Percentiles rank a stretch among this genome's conserved stretches.
Evolutionary conservation across 768 basidiomycete genomes (phyloP).

Genomic region (Cystofilobasidium macerans): DNA sequence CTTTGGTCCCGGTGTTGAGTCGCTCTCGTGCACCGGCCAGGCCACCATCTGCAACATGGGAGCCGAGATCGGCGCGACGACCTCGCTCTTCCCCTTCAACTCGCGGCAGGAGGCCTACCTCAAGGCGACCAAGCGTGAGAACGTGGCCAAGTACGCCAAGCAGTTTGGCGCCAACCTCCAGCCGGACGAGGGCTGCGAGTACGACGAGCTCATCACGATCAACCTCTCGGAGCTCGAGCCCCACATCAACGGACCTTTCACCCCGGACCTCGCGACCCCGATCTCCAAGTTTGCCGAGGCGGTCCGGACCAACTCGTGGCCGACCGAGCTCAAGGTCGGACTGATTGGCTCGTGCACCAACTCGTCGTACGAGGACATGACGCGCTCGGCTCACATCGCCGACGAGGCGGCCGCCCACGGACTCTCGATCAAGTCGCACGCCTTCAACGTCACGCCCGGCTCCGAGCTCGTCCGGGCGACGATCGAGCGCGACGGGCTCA

Average conservation of each 20-base stretch:
- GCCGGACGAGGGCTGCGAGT: conserved; percentile 78
- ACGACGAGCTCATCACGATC: conserved; percentile 88
- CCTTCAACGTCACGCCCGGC: conserved; percentile 93
- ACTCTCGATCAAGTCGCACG: conserved; percentile 69
- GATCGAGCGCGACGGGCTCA: conserved; percentile 90
- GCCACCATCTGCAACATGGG: conserved; percentile 90
- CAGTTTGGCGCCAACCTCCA: conserved; percentile 79
- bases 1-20: conserved; percentile 83
- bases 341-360: conserved; percentile 99
- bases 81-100: conserved; percentile 98
- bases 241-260: conserved; percentile 99
- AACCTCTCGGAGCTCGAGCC: conserved; percentile 96
- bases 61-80: conserved; percentile 98
- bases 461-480: conserved; percentile 97
- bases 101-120: conserved; percentile 84
- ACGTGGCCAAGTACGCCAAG: conserved; percentile 80
- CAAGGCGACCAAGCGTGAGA: conserved; percentile 77
- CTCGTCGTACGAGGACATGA: conserved; percentile 99
- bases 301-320: conserved; percentile 93
- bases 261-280: conserved; percentile 98
- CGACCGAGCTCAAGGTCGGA: conserved; percentile 88
- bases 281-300: conserved; percentile 86
- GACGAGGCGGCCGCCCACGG: conserved; percentile 79
- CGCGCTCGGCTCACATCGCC: conserved; percentile 88
- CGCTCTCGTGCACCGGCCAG: conserved; percentile 68